Evolutionary conservation across 176 grass and related monocot species (phyloP).

Genomic region (Aegilops bicornis): DNA sequence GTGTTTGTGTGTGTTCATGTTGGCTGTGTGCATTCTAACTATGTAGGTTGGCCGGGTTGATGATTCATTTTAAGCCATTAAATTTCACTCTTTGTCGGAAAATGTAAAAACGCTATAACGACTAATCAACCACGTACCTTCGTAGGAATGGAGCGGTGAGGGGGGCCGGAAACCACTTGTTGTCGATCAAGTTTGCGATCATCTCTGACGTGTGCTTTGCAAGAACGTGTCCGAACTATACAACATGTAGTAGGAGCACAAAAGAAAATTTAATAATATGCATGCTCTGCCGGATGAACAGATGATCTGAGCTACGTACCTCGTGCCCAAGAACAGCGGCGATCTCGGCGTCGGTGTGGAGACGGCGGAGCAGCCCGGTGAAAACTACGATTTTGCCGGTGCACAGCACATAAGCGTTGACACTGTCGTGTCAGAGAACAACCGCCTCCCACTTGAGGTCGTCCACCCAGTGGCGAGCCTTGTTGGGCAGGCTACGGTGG

Average conservation of each 20-base stretch:
- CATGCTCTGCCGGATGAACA: too few species aligned
- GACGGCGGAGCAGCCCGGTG: background rate
- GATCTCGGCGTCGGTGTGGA: background rate
- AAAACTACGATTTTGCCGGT: background rate
- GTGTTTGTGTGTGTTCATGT: background rate
- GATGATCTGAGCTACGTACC: background rate
- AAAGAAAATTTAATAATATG: background rate
- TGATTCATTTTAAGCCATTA: too few species aligned
- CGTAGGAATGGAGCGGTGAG: background rate
- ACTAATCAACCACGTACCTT: background rate
- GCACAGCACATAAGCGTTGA: background rate
- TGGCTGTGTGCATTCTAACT: too few species aligned
- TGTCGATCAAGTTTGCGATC: background rate
- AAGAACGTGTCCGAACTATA: background rate
- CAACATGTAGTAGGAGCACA: background rate
- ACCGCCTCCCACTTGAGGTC: background rate
- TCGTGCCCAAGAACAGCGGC: background rate
- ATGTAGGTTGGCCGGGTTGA: too few species aligned
- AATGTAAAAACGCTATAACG: too few species aligned
- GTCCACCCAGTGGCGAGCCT: background rate
- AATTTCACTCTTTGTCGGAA: too few species aligned
- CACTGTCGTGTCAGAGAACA: background rate
- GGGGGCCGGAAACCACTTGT: background rate
- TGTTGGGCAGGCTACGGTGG: background rate
- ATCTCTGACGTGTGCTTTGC: background rate